Evolutionary conservation across 768 basidiomycete genomes (phyloP).

Genomic region (Lentinus tigrinus): DNA sequence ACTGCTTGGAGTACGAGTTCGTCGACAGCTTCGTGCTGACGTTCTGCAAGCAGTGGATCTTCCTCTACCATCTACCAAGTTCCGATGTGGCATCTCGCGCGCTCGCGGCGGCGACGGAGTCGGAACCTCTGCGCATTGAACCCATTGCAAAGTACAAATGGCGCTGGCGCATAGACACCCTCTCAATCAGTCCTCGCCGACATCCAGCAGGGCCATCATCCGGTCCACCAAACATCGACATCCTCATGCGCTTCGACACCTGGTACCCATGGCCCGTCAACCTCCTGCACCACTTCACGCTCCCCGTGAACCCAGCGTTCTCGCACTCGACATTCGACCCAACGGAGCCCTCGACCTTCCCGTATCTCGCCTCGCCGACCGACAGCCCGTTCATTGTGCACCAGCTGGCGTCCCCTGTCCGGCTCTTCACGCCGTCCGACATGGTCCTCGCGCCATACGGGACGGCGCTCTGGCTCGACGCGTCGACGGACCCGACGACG

Average conservation of each 20-base stretch:
- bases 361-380: conserved; percentile 14
- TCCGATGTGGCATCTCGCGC: conserved; percentile 16
- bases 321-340: not conserved
- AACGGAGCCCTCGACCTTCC: conserved; percentile 2
- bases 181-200: conserved; percentile 38
- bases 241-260: conserved; percentile 60
- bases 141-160: conserved; percentile 49
- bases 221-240: conserved; percentile 37
- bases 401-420: conserved; percentile 37
- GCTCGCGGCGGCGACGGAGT: conserved; percentile 9
- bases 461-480: conserved; percentile 67
- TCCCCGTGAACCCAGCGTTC: conserved; percentile 43
- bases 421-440: too few species aligned
- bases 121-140: conserved; percentile 28
- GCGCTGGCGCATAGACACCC: conserved; percentile 58
- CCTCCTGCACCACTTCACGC: conserved; percentile 59
- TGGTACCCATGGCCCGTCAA: conserved; percentile 69
- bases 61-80: conserved; percentile 28
- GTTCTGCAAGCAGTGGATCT: conserved; percentile 35
- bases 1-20: conserved; percentile 41
- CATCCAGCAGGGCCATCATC: conserved; percentile 2
- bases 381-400: conserved; percentile 15
- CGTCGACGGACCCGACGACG: conserved; percentile 45
- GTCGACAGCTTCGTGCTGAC: conserved; percentile 45
- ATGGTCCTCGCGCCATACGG: conserved; percentile 62